Evolutionary conservation across 257 asterid genomes (phyloP).

Genomic region (Verbascum thapsus): DNA sequence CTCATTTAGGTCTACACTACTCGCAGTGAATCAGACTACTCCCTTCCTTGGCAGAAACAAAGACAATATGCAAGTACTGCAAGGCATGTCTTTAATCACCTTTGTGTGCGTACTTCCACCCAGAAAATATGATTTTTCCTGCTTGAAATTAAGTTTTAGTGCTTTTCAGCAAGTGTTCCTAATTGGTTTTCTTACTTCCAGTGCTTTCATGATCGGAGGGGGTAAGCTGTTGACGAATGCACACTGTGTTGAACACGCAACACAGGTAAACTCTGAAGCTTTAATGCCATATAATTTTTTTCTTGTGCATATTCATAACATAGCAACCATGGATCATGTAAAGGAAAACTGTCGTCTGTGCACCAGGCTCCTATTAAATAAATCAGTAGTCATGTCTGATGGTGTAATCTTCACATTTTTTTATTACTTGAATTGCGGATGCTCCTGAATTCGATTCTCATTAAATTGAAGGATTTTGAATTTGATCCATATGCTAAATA

Average conservation of each 20-base stretch:
- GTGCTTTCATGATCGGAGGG: constrained; percentile 94
- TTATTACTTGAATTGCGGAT: background rate
- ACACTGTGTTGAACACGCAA: constrained; percentile 86
- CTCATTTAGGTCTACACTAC: constrained; percentile 95
- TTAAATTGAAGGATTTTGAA: constrained; percentile 1
- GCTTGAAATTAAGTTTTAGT: constrained; percentile 12
- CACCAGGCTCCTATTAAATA: constrained; percentile 8
- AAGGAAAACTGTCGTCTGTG: constrained; percentile 5
- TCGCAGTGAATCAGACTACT: constrained; percentile 90
- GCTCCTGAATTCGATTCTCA: too few relatives aligned
- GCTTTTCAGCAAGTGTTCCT: constrained; percentile 17
- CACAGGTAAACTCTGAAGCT: constrained; percentile 56
- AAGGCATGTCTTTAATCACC: constrained; percentile 57
- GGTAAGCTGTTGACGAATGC: constrained; percentile 96
- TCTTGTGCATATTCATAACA: background rate
- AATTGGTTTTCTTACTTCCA: constrained; percentile 33
- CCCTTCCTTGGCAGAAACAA: constrained; percentile 99
- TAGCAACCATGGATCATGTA: constrained; percentile 19
- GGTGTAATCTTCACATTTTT: background rate
- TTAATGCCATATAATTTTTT: constrained; percentile 15
- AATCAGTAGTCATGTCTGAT: background rate
- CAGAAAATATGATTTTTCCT: constrained; percentile 18
- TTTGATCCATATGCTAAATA: background rate
- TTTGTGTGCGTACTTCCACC: constrained; percentile 3
- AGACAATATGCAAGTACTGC: constrained; percentile 91